phyloP scores from a whole-genome alignment of 805 yeast genomes.

The Candida incommunis region DNA sequence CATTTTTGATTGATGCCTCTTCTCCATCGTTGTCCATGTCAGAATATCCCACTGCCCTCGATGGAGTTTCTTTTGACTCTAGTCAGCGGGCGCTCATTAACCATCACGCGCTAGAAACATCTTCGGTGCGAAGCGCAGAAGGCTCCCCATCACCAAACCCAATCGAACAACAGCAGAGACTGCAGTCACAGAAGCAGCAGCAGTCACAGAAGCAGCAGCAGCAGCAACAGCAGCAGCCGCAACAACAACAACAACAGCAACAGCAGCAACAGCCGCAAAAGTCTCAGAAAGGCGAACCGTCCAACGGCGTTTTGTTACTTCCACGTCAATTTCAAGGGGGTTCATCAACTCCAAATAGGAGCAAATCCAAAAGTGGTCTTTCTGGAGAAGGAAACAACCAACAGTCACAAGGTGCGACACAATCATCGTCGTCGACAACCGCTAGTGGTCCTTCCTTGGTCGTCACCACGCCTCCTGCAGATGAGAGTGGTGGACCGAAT shows the following conservation, averaged over 20 bases:
- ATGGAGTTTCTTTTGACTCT: background rate
- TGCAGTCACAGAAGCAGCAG: background rate
- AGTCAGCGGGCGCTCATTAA: background rate
- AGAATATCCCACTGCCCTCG: background rate
- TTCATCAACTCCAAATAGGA: conserved; percentile 2
- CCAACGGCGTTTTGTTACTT: conserved; percentile 16
- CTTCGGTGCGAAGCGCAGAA: background rate
- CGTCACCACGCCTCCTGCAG: background rate
- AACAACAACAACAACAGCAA: background rate
- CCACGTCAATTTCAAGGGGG: conserved; percentile 16
- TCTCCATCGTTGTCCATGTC: background rate
- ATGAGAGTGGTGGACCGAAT: conserved; percentile 1
- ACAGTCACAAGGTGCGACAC: conserved; percentile 1
- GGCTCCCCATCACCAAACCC: background rate
- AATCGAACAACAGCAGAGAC: background rate
- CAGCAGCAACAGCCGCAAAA: background rate
- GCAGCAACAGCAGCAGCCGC: background rate
- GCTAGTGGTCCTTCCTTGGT: background rate
- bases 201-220: background rate
- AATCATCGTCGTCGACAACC: background rate
- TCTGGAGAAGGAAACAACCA: background rate
- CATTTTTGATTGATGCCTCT: conserved; percentile 44
- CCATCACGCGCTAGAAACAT: background rate
- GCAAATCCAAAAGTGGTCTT: conserved; percentile 3
- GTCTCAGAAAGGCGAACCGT: background rate